Conservation (phyloP, 192 early-diverging fungal species). For the Paraglomus brasilianum region DNA sequence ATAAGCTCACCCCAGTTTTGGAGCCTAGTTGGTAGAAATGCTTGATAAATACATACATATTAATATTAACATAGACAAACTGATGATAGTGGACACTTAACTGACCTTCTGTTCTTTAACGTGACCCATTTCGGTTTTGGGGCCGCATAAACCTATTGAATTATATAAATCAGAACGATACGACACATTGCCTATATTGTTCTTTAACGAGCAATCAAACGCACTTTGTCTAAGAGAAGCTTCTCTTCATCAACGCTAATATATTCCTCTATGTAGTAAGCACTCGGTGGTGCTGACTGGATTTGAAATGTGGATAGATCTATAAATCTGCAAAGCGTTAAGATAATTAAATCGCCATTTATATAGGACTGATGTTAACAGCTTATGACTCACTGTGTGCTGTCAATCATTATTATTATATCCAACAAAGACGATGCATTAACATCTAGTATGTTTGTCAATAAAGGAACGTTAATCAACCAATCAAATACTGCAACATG, state of each 20-base stretch:
- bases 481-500: no score
- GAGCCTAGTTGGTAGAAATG: constrained; percentile 35
- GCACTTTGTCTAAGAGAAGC: constrained; percentile 38
- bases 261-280: constrained; percentile 45
- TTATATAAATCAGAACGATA: not conserved
- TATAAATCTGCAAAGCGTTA: no score
- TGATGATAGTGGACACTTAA: not conserved
- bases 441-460: no score
- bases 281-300: constrained; percentile 31
- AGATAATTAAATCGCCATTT: no score
- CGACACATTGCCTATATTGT: not conserved
- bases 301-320: not conserved
- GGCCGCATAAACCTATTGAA: constrained; percentile 39
- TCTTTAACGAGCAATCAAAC: not conserved
- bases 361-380: no score
- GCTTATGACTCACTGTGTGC: no score
- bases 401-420: no score
- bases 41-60: not conserved
- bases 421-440: no score
- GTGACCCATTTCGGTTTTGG: constrained; percentile 54
- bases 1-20: constrained; percentile 49
- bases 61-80: no score
- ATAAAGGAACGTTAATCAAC: no score
- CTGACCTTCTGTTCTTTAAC: constrained; percentile 47
- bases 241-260: constrained; percentile 40